Percentiles rank a stretch among this genome's conserved stretches.
Conservation (phyloP, 2,329 filamentous ascomycete genomes). For the Botryotinia calthae region DNA sequence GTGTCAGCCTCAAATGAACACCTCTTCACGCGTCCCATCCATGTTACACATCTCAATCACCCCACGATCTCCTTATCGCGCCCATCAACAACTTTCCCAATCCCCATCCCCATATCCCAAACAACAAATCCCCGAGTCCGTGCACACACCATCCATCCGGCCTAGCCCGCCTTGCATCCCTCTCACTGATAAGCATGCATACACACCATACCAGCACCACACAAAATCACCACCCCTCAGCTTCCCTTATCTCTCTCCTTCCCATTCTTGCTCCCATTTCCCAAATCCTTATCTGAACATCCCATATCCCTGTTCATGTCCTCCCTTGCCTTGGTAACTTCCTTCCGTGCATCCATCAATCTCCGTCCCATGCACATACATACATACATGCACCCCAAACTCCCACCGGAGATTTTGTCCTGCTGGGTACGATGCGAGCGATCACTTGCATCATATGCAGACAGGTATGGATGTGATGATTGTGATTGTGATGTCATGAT, state of each 20-base stretch:
- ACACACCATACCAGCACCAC: background rate
- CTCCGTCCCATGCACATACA: background rate
- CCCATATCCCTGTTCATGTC: background rate
- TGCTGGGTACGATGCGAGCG: background rate
- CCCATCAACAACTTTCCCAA: background rate
- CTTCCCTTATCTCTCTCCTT: background rate
- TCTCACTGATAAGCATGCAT: conserved; percentile 8
- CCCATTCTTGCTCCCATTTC: background rate
- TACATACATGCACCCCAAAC: background rate
- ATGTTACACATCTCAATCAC: background rate
- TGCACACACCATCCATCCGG: background rate
- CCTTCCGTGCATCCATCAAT: background rate
- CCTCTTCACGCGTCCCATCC: background rate
- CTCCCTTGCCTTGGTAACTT: too few species aligned
- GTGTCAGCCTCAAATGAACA: background rate
- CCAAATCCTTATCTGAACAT: background rate
- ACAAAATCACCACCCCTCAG: background rate
- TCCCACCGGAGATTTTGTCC: background rate
- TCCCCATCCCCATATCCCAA: background rate
- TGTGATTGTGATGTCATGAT: conserved; percentile 7
- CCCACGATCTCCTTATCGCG: background rate
- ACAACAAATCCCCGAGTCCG: background rate
- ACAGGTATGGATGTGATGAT: background rate
- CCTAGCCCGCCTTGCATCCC: background rate
- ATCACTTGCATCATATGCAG: conserved; percentile 1